These are phyloP conservation scores for Aspergillus leporis DNA, from an alignment of 495 filamentous ascomycete genomes.

Conservation along the genomic window DNA sequence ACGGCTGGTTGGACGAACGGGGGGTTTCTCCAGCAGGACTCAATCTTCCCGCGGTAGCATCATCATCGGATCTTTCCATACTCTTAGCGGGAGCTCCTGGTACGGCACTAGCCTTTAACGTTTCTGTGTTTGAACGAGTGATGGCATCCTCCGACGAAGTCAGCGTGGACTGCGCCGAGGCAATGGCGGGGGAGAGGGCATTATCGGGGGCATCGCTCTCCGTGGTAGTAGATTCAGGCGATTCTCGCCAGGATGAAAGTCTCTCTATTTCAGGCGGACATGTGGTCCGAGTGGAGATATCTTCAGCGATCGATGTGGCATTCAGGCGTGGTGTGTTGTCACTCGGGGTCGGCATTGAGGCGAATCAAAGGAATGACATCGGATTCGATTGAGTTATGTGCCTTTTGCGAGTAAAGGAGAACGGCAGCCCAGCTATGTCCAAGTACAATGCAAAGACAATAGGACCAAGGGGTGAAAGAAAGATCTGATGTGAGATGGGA, in stretches of 20 bases:
- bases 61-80: constrained; percentile 37
- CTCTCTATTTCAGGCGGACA: constrained; percentile 59
- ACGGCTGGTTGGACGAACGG: constrained; percentile 28
- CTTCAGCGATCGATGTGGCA: constrained; percentile 48
- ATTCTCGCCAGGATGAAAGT: constrained; percentile 42
- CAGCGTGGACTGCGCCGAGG: constrained; percentile 31
- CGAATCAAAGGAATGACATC: constrained; percentile 45
- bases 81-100: constrained; percentile 23
- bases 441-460: constrained; percentile 5
- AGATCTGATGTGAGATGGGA: constrained; percentile 14
- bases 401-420: constrained; percentile 2
- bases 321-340: constrained; percentile 44
- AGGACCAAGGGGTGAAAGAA: constrained; percentile 15
- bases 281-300: constrained; percentile 51
- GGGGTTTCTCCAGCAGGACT: constrained; percentile 36
- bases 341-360: constrained; percentile 62
- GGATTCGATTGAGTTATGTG: constrained; percentile 26
- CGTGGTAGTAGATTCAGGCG: constrained; percentile 24
- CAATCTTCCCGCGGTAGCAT: constrained; percentile 33
- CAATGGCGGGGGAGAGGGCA: constrained; percentile 29
- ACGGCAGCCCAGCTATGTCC: not conserved
- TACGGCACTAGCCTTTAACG: constrained; percentile 29
- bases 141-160: constrained; percentile 37
- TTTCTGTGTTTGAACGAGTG: constrained; percentile 28
- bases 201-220: constrained; percentile 31